Conservation (phyloP, 2,329 filamentous ascomycete species). For the Akanthomyces dipterigenus region DNA sequence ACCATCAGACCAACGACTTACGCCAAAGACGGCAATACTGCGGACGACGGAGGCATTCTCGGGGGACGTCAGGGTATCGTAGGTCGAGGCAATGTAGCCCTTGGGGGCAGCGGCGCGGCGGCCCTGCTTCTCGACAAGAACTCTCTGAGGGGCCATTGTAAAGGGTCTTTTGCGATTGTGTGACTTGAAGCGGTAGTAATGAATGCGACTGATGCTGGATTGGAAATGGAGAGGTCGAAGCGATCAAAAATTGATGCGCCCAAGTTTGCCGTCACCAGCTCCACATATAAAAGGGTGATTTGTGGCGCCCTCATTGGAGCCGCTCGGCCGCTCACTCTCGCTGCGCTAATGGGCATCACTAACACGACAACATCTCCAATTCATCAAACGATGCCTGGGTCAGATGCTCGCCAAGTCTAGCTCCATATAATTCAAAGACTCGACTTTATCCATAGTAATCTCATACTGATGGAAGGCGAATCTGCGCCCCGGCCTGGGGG, state of each 20-base stretch:
- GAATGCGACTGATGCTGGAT: neutral
- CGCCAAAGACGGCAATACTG: conserved; percentile 61
- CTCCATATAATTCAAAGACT: neutral
- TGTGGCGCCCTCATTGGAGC: conserved; percentile 1
- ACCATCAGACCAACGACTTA: conserved; percentile 34
- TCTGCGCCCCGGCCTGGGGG: conserved; percentile 34
- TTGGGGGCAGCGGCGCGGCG: conserved; percentile 35
- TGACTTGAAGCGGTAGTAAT: conserved; percentile 4
- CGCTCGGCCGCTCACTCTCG: neutral
- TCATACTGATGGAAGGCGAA: conserved; percentile 20
- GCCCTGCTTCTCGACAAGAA: conserved; percentile 43
- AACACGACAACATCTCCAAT: neutral
- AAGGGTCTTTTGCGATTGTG: neutral
- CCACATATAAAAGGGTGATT: conserved; percentile 12
- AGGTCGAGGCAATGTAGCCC: conserved; percentile 51
- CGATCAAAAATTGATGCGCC: conserved; percentile 2
- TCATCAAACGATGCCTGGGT: neutral
- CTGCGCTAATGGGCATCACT: neutral
- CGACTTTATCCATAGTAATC: neutral
- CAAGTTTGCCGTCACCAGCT: neutral
- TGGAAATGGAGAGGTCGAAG: neutral
- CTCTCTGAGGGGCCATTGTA: conserved; percentile 58
- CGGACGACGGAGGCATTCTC: conserved; percentile 65
- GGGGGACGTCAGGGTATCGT: conserved; percentile 55
- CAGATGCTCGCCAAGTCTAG: neutral